Conservation (phyloP, 2,329 filamentous ascomycete species). For the Nectriaceae sp. region DNA sequence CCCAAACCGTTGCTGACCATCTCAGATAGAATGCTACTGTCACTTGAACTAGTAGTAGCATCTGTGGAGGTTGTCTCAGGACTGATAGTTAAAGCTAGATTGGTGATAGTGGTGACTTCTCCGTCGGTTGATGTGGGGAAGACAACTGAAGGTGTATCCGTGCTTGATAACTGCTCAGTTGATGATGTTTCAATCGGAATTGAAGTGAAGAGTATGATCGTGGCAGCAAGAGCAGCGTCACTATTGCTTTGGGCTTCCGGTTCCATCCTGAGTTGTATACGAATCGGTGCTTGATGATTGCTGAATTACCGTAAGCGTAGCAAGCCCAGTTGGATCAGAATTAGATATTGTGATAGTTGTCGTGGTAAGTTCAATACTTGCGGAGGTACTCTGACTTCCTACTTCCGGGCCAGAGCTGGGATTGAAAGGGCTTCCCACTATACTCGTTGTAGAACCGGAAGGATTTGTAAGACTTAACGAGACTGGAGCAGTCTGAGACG, state of each 20-base stretch:
- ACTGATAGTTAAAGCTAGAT: too few relatives aligned
- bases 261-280: neutral
- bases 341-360: neutral
- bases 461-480: neutral
- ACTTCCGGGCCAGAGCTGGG: too few relatives aligned
- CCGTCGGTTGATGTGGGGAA: too few relatives aligned
- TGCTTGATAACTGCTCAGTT: too few relatives aligned
- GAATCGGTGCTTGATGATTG: neutral
- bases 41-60: too few relatives aligned
- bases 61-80: too few relatives aligned
- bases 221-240: neutral
- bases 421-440: neutral
- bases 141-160: too few relatives aligned
- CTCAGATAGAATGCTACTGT: too few relatives aligned
- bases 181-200: too few relatives aligned
- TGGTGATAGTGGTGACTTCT: too few relatives aligned
- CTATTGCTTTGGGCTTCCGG: too few relatives aligned
- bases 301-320: neutral
- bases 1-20: too few relatives aligned
- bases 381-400: neutral
- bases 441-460: neutral
- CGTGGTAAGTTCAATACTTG: neutral
- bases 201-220: neutral
- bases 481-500: neutral
- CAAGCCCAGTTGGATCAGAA: neutral